phyloP scores from a whole-genome alignment of 1,139 yeast genomes.

The Taphrina deformans region DNA sequence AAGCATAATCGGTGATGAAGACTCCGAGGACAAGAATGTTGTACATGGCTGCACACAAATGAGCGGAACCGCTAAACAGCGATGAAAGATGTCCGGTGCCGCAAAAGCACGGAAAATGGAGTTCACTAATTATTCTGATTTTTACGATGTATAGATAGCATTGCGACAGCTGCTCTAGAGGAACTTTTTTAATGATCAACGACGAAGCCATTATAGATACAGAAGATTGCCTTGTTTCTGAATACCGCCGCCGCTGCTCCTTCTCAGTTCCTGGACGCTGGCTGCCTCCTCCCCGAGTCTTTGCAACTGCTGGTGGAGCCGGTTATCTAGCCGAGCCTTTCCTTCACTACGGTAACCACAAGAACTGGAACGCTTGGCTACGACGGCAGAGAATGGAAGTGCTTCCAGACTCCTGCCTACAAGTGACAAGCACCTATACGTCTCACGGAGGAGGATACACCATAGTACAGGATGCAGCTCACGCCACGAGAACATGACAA shows the following conservation, averaged over 20 bases:
- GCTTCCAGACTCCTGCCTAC: too few species aligned
- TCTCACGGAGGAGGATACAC: neutral
- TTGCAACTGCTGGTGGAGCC: neutral
- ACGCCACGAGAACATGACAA: slow-evolving; percentile 35
- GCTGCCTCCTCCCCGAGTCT: too few species aligned
- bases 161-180: neutral
- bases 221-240: too few species aligned
- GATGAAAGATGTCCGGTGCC: neutral
- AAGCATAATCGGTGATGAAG: too few species aligned
- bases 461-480: slow-evolving; percentile 20
- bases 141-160: neutral
- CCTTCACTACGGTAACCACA: too few species aligned
- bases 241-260: too few species aligned
- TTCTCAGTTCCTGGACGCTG: too few species aligned
- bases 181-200: neutral
- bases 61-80: too few species aligned
- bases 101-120: neutral
- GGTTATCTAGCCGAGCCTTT: slow-evolving; percentile 6
- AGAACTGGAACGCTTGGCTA: too few species aligned
- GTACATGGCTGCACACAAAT: neutral
- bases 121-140: neutral
- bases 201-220: neutral
- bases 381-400: too few species aligned
- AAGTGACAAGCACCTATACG: too few species aligned
- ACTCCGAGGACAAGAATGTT: too few species aligned